phyloP scores from a whole-genome alignment of 495 filamentous ascomycete genomes.

The Penicillium odoratum region DNA sequence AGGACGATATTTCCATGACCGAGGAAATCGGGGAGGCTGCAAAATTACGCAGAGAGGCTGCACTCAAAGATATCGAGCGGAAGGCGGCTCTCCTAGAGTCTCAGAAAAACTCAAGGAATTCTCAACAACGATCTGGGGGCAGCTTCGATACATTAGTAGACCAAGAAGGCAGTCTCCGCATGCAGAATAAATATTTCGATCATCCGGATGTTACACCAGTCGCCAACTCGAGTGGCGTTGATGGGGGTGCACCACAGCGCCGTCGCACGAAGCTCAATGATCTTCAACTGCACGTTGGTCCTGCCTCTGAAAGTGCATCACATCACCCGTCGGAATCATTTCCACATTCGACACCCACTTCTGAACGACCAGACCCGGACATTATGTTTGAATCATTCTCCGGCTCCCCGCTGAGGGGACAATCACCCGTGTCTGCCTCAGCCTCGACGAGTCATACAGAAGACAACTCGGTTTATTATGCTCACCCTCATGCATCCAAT shows the following conservation, averaged over 20 bases:
- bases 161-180: slow-evolving; percentile 48
- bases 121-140: slow-evolving; percentile 31
- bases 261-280: slow-evolving; percentile 55
- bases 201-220: slow-evolving; percentile 11
- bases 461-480: slow-evolving; percentile 31
- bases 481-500: slow-evolving; percentile 37
- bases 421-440: slow-evolving; percentile 24
- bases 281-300: slow-evolving; percentile 31
- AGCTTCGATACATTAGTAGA: slow-evolving; percentile 58
- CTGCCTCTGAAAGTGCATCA: slow-evolving; percentile 37
- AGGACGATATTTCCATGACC: slow-evolving; percentile 52
- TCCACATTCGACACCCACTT: slow-evolving; percentile 50
- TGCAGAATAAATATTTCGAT: slow-evolving; percentile 7
- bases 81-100: slow-evolving; percentile 50
- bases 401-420: slow-evolving; percentile 15
- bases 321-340: slow-evolving; percentile 41
- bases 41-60: slow-evolving; percentile 65
- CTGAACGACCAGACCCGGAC: slow-evolving; percentile 31
- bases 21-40: slow-evolving; percentile 63
- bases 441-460: slow-evolving; percentile 39
- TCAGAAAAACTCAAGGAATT: slow-evolving; percentile 27
- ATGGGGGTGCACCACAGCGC: slow-evolving; percentile 56
- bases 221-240: slow-evolving; percentile 48
- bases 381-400: slow-evolving; percentile 27
- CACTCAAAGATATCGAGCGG: slow-evolving; percentile 72